Conservation (phyloP, 2,329 filamentous ascomycete genomes). For the Pyrenophora graminea region DNA sequence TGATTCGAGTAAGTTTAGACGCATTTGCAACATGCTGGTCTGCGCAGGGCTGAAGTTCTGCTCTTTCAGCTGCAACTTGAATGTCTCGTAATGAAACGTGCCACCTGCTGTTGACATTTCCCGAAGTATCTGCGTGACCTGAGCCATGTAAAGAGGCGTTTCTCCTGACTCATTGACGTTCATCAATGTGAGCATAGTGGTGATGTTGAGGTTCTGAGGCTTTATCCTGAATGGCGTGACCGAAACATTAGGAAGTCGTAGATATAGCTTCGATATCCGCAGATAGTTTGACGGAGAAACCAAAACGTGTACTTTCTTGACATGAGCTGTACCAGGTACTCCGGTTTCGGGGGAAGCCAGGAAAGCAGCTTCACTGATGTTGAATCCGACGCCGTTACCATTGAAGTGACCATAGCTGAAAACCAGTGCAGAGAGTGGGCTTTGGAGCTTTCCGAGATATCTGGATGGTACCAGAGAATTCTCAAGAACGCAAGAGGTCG, state of each 20-base stretch:
- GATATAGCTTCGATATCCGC: slow-evolving; percentile 25
- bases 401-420: slow-evolving; percentile 58
- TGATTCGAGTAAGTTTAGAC: slow-evolving; percentile 66
- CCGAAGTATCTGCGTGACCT: slow-evolving; percentile 8
- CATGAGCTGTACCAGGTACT: slow-evolving; percentile 22
- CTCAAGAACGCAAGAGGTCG: slow-evolving; percentile 59
- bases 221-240: slow-evolving; percentile 55
- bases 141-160: slow-evolving; percentile 58
- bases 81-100: background rate
- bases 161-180: slow-evolving; percentile 17
- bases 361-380: slow-evolving; percentile 62
- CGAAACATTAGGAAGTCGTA: slow-evolving; percentile 45
- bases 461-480: slow-evolving; percentile 50
- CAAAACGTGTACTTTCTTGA: slow-evolving; percentile 6
- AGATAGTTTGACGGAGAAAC: slow-evolving; percentile 27
- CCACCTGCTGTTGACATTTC: background rate
- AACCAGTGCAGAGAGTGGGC: slow-evolving; percentile 62
- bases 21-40: slow-evolving; percentile 22
- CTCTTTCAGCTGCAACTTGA: background rate
- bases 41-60: background rate
- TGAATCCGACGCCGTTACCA: slow-evolving; percentile 52
- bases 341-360: slow-evolving; percentile 48
- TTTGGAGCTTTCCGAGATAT: slow-evolving; percentile 51
- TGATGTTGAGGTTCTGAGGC: slow-evolving; percentile 55
- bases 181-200: slow-evolving; percentile 50